Evolutionary conservation across 1,284 basidiomycete genomes (phyloP).

Genomic region (Naganishia sp.): DNA sequence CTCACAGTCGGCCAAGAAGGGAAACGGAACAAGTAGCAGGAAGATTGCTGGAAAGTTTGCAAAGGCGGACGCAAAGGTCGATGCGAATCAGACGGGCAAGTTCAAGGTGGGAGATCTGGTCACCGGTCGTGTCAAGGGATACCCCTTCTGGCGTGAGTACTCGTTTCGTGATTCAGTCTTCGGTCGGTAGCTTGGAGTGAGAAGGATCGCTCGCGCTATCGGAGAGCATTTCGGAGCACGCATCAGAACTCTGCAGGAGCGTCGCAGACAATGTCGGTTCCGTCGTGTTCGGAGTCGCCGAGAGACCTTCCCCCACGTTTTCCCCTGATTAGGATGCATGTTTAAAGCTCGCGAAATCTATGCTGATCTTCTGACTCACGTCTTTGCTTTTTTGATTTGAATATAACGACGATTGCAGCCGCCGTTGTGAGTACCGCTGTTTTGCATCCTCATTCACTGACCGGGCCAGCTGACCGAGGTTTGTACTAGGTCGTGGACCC

Average conservation of each 20-base stretch:
- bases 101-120: slow-evolving; percentile 76
- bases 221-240: background rate
- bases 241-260: too few species aligned
- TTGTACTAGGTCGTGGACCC: slow-evolving; percentile 24
- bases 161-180: background rate
- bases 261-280: too few species aligned
- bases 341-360: background rate
- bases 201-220: background rate
- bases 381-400: too few species aligned
- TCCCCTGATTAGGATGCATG: background rate
- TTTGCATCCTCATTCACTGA: background rate
- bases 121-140: slow-evolving; percentile 89
- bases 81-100: slow-evolving; percentile 32
- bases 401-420: background rate
- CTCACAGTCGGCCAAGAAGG: slow-evolving; percentile 4
- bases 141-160: slow-evolving; percentile 72
- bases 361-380: too few species aligned
- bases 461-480: too few species aligned
- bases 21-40: slow-evolving; percentile 8
- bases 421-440: background rate
- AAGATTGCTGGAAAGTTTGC: slow-evolving; percentile 24
- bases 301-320: too few species aligned
- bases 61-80: slow-evolving; percentile 11
- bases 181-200: too few species aligned
- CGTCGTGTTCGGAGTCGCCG: too few species aligned